Base-by-base conservation (phyloP, 106 monocot genomes). In the Alisma plantagoaquatica region DNA sequence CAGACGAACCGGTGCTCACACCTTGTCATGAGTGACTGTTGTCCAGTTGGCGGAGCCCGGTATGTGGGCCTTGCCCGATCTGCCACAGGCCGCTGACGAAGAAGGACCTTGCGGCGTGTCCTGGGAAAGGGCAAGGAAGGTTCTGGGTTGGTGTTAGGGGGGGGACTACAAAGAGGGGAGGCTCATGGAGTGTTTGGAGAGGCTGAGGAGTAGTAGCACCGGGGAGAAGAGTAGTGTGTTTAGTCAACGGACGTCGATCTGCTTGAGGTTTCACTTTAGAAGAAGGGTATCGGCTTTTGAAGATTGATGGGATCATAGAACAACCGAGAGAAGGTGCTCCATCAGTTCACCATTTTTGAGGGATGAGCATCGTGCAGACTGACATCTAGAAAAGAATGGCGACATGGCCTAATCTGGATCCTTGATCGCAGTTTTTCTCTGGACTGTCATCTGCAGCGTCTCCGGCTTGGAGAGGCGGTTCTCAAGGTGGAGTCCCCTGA, bases 151-250 rank as follows among this genome's bases (percentile, higher is more conserved):
- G 81, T 54, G 52, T 70, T 11, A 53, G 71, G 18, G 77, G 62
- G 84, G 81, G 35, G 77, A 80, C 3, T 78, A 58, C 5, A 91
- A 91, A 63, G 68, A 85, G 8, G 25, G 28, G 0, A 81, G 82
- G 70, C 72, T 91, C 21, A 61, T 91, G 15, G 35, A 17, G 11
- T 78, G 66, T 59, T 56, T 91, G 1, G 62, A 78, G 41, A 53
- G 53, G 18, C 33, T 81, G 8, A 28, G 41, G 41, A 35, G 48
- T 20, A 71, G 56, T 1, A 64, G 64, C 0, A 31, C 55, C 26
- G 73, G 77, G 6, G 84, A 81, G 67, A 91, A 91, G 77, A 84
- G 90, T 59, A 91, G 84, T 23, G 66, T 91, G n/a, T 91, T 91
- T 57, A 84, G 90, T 68, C 90, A 84, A 46, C 84, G 84, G 84